A percentile compares a stretch with the other conserved stretches of the same genome.
Evolutionary conservation across 2,329 filamentous ascomycete species (phyloP).

Genomic region (Canariomyces notabilis): DNA sequence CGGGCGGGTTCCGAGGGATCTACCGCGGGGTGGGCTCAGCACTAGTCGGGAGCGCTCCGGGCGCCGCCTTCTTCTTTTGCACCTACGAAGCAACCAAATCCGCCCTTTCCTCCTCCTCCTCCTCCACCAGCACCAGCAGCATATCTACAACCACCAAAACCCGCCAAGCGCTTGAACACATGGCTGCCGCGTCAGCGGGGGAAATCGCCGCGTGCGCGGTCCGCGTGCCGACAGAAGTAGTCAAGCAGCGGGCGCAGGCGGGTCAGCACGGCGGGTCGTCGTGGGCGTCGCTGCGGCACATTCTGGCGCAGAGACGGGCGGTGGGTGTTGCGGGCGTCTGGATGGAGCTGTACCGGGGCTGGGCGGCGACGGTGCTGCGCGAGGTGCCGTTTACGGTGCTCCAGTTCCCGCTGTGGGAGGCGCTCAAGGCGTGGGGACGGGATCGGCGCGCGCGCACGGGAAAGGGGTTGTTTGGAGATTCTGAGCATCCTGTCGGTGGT

Average conservation of each 20-base stretch:
- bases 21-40: slow-evolving; percentile 90
- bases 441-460: slow-evolving; percentile 31
- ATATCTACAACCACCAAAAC: not conserved
- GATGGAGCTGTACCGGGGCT: slow-evolving; percentile 84
- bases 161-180: slow-evolving; percentile 50
- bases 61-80: slow-evolving; percentile 95
- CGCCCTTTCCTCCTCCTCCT: slow-evolving; percentile 26
- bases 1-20: slow-evolving; percentile 84
- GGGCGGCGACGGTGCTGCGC: slow-evolving; percentile 85
- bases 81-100: slow-evolving; percentile 77
- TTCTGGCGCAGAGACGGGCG: slow-evolving; percentile 49
- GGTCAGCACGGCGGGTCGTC: slow-evolving; percentile 70
- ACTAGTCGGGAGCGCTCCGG: slow-evolving; percentile 84
- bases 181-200: slow-evolving; percentile 77
- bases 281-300: slow-evolving; percentile 62
- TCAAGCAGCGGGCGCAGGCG: slow-evolving; percentile 95
- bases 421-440: slow-evolving; percentile 69
- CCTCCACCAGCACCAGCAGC: not conserved
- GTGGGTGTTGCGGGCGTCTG: slow-evolving; percentile 57
- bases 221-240: slow-evolving; percentile 88
- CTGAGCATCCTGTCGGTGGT: not conserved
- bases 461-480: slow-evolving; percentile 23
- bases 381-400: slow-evolving; percentile 97
- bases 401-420: slow-evolving; percentile 96
- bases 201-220: slow-evolving; percentile 91